phyloP scores from a whole-genome alignment of 2,329 filamentous ascomycete genomes.

The Trichophyton verrucosum region DNA sequence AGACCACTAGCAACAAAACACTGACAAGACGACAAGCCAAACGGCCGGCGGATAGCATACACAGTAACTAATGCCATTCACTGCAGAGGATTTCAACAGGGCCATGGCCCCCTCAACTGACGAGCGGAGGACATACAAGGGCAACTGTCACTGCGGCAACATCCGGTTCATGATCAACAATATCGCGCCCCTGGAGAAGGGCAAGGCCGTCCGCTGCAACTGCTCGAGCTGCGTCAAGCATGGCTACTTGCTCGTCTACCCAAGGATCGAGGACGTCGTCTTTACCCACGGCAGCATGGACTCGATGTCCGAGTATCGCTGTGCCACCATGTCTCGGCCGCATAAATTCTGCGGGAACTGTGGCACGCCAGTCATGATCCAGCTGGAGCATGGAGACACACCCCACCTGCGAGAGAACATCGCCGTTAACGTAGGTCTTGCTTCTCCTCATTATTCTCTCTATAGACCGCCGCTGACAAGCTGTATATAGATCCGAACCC shows the following conservation, averaged over 20 bases:
- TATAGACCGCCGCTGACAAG: neutral
- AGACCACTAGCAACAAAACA: neutral
- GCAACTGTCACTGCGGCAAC: constrained; percentile 19
- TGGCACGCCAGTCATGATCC: constrained; percentile 3
- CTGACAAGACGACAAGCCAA: neutral
- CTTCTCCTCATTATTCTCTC: neutral
- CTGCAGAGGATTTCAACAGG: neutral
- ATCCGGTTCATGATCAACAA: constrained; percentile 14
- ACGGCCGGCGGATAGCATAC: neutral
- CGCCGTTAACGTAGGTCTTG: constrained; percentile 5
- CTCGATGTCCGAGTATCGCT: constrained; percentile 2
- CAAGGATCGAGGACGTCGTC: constrained; percentile 9
- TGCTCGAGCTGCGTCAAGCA: constrained; percentile 18
- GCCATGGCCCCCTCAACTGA: neutral
- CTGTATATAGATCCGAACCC: constrained; percentile 4
- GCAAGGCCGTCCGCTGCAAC: constrained; percentile 15
- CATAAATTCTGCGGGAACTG: constrained; percentile 6
- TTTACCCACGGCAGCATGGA: constrained; percentile 3
- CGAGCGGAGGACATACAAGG: constrained; percentile 12
- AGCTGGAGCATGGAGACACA: neutral
- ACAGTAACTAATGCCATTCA: neutral
- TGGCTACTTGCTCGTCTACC: constrained; percentile 25
- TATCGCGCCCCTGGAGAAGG: constrained; percentile 13
- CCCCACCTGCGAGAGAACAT: neutral
- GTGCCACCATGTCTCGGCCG: neutral